Conservation (phyloP, 1,284 basidiomycete genomes). For the Athelia sp. region DNA sequence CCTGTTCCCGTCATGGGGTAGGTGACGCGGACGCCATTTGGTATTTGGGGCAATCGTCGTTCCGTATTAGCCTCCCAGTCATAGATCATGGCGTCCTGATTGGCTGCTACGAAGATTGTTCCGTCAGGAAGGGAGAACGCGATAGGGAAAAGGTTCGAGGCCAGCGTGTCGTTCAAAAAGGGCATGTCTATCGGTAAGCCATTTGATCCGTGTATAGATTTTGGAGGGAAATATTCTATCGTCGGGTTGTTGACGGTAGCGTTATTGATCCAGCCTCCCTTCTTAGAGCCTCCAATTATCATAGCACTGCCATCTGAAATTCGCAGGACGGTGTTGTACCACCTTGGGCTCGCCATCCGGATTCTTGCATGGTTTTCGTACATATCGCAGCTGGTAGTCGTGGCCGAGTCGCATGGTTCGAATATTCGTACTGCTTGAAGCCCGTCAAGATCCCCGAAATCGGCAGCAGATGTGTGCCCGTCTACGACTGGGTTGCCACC, state of each 20-base stretch:
- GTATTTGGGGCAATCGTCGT: constrained; percentile 59
- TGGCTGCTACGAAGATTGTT: constrained; percentile 74
- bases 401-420: constrained; percentile 55
- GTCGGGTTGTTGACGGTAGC: constrained; percentile 76
- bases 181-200: constrained; percentile 57
- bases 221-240: constrained; percentile 77
- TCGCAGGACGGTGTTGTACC: constrained; percentile 71
- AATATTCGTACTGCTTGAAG: constrained; percentile 72
- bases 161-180: constrained; percentile 70
- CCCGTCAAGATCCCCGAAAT: constrained; percentile 74
- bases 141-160: constrained; percentile 80
- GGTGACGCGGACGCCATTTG: constrained; percentile 76
- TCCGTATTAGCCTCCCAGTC: constrained; percentile 68
- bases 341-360: constrained; percentile 68
- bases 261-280: constrained; percentile 81
- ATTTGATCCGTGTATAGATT: constrained; percentile 58
- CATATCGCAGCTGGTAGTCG: constrained; percentile 48
- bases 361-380: constrained; percentile 62
- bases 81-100: constrained; percentile 76
- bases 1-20: constrained; percentile 79
- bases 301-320: constrained; percentile 75
- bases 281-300: constrained; percentile 76
- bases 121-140: constrained; percentile 72
- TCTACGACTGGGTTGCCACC: constrained; percentile 75
- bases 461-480: constrained; percentile 54